These are phyloP conservation scores for Aspergillus nanangensis DNA, from an alignment of 495 filamentous ascomycete genomes.

Conservation along the genomic window DNA sequence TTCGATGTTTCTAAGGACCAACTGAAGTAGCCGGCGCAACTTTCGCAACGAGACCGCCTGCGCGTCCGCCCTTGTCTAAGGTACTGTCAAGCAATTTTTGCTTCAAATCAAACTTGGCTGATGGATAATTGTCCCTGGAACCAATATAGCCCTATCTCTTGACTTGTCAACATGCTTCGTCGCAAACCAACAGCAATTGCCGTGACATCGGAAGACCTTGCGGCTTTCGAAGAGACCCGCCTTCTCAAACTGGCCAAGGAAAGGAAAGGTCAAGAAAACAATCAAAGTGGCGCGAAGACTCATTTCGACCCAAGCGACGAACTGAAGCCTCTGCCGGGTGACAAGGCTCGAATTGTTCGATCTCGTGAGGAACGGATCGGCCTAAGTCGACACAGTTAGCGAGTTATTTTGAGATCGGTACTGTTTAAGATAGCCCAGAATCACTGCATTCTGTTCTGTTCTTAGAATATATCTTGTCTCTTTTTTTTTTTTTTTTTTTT, in stretches of 20 bases:
- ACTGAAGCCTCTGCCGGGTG: slow-evolving; percentile 50
- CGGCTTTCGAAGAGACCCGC: slow-evolving; percentile 64
- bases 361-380: slow-evolving; percentile 49
- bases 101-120: not conserved
- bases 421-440: too few relatives aligned
- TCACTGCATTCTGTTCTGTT: too few relatives aligned
- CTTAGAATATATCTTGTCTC: too few relatives aligned
- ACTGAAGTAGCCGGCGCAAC: too few relatives aligned
- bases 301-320: slow-evolving; percentile 55
- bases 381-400: slow-evolving; percentile 28
- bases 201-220: slow-evolving; percentile 73
- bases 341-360: slow-evolving; percentile 46
- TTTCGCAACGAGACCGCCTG: too few relatives aligned
- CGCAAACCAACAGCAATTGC: slow-evolving; percentile 73
- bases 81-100: too few relatives aligned
- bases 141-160: too few relatives aligned
- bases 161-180: slow-evolving; percentile 76
- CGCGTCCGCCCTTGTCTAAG: too few relatives aligned
- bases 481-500: too few relatives aligned
- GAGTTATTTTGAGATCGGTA: not conserved
- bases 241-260: slow-evolving; percentile 27
- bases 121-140: not conserved
- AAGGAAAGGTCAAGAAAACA: slow-evolving; percentile 18
- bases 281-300: slow-evolving; percentile 12
- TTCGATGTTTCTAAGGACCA: too few relatives aligned